Percentiles rank a stretch among this genome's conserved stretches.
phyloP scores from a whole-genome alignment of 768 basidiomycete genomes.

The Termitomyces sp. region DNA sequence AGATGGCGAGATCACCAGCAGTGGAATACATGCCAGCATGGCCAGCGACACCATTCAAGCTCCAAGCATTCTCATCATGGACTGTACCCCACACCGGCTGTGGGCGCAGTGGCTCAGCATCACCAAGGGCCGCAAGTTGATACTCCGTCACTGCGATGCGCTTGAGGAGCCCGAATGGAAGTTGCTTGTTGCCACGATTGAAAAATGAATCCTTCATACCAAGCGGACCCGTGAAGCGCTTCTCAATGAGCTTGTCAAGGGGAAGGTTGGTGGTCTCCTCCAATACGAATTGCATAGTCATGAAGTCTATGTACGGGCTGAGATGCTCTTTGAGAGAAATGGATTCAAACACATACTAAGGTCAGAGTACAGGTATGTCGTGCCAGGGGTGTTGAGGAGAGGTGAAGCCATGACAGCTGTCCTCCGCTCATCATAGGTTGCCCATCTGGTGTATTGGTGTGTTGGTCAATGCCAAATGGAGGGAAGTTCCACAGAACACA shows the following conservation, averaged over 20 bases:
- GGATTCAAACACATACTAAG: slow-evolving; percentile 15
- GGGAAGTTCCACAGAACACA: slow-evolving; percentile 1
- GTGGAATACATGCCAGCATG: slow-evolving; percentile 27
- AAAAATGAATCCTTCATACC: slow-evolving; percentile 24
- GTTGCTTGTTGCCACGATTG: slow-evolving; percentile 19
- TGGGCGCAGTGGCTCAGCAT: slow-evolving; percentile 16
- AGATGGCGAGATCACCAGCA: slow-evolving; percentile 22
- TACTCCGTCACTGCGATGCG: slow-evolving; percentile 20
- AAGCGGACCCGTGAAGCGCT: slow-evolving; percentile 22
- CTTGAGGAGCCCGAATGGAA: slow-evolving; percentile 1
- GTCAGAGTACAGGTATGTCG: slow-evolving; percentile 23
- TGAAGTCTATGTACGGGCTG: slow-evolving; percentile 16
- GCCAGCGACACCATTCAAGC: slow-evolving; percentile 22
- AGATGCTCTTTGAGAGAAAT: not conserved
- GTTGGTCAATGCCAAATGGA: not conserved
- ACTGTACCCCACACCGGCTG: slow-evolving; percentile 28
- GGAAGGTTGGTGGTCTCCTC: slow-evolving; percentile 20
- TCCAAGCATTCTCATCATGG: slow-evolving; percentile 28
- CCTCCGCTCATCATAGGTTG: slow-evolving; percentile 19
- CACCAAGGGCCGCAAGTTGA: slow-evolving; percentile 20
- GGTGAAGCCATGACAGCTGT: slow-evolving; percentile 18
- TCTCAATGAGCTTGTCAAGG: slow-evolving; percentile 19
- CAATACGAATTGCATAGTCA: slow-evolving; percentile 23
- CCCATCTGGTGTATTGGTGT: slow-evolving; percentile 16
- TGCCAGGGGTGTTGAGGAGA: slow-evolving; percentile 20